Evolutionary conservation across 192 early-diverging fungal genomes (phyloP), one percentile per base, ranked within the genome.

Genomic region (Dispira parvispora): DNA sequence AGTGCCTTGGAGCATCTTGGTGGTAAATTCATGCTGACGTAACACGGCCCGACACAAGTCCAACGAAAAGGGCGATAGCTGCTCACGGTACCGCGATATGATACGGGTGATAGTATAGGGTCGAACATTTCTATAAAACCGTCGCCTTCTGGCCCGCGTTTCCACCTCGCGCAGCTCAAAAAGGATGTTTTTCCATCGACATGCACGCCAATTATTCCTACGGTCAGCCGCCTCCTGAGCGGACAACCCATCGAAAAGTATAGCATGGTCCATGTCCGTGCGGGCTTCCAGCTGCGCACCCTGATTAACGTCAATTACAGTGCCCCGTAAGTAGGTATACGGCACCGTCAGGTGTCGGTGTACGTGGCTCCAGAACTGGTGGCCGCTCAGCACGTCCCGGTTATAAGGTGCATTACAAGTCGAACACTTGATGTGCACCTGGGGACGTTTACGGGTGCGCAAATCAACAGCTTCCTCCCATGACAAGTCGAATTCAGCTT

Each of bases 1-100:
- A n/a, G n/a, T n/a, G n/a, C n/a, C n/a, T n/a, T n/a, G n/a, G n/a
- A 71, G 66, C 78, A 80, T 80, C 42, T 75, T 78, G 11, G 56
- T 16, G 8, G 73, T 79, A 45, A 83, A 83, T 50, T 70, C 61
- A 10, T 74, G 67, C 66, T 83, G 81, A 18, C 79, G 64, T 47
- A 64, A 38, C 11, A 78, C 75, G 27, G 78, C 81, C 52, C 65
- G 57, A 6, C 80, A 67, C 8, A 83, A 56, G 61, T 80, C 78
- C 43, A 79, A 61, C 16, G 71, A 69, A 16, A 78, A 67, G 12
- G 69, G 67, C 11, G 67, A 55, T 20, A 56, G 55, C 46, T 68
- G 71, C 47, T 78, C 71, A 43, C 54, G 63, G 69, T 81, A 83
- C 11, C 66, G 54, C 0, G 66, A 14, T 18, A 70, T 11, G 16